Base-by-base conservation (phyloP, 495 filamentous ascomycete species). In the Penicillium bovifimosum region DNA sequence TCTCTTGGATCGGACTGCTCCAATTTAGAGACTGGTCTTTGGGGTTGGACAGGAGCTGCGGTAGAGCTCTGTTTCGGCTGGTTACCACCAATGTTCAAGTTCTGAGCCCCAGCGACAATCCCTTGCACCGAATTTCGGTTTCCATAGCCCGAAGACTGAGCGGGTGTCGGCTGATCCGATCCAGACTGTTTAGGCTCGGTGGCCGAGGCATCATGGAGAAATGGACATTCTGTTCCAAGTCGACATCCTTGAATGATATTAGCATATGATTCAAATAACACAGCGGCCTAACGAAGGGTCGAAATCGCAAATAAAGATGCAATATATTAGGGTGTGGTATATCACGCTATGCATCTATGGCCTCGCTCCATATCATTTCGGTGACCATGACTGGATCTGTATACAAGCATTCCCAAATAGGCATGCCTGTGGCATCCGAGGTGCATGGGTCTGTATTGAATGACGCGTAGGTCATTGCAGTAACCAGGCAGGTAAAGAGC, bases 1-100 rank as follows among this genome's bases (percentile, higher is more conserved):
- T 76, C 79, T 50, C 87, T 76, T 11, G 88, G 86, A 63, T 91
- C 80, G 34, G 82, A 77, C 32, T 71, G 60, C 66, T 92, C 86
- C 8, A 76, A 67, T 44, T 77, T 76, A 5, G 90, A 82, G 6
- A 86, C 66, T 9, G 90, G 90, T 54, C 84, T 81, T 48, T 76
- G 64, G 20, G 86, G 79, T 39, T 61, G 52, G 24, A 41, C 33
- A 27, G 61, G 39, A 36, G 54, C 64, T 47, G 58, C 45, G 11
- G 43, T 14, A n/a, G 50, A 39, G 17, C 28, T 27, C 36, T 55
- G 40, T 26, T 52, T 58, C 18, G 63, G 40, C 32, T 40, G 49
- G 5, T 24, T 39, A 2, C 41, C 44, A 43, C 27, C 40, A 27
- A 58, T 51, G 14, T 31, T 56, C 46, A 59, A 42, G 42, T 52